Conservation (phyloP, 495 filamentous ascomycete species). For the Chlorociboria aeruginascens region DNA sequence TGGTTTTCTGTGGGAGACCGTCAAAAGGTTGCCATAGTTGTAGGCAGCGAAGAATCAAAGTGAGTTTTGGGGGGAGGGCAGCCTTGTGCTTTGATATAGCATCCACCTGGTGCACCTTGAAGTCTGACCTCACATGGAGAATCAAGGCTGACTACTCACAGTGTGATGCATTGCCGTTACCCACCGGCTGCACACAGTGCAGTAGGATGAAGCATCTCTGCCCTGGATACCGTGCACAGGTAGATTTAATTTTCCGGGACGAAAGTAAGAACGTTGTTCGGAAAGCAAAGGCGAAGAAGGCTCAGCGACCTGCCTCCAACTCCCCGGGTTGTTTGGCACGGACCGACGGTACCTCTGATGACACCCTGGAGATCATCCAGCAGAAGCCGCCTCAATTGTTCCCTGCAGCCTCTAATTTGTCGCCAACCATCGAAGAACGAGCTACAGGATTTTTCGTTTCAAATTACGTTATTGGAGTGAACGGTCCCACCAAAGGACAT, state of each 20-base stretch:
- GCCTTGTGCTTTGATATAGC: background rate
- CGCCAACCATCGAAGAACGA: constrained; percentile 24
- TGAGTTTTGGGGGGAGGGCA: constrained; percentile 7
- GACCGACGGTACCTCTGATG: background rate
- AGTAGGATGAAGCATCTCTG: constrained; percentile 47
- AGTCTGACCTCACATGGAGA: background rate
- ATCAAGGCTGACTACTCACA: constrained; percentile 14
- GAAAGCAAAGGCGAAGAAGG: constrained; percentile 39
- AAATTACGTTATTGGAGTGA: constrained; percentile 27
- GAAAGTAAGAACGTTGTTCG: constrained; percentile 56
- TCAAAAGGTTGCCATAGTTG: constrained; percentile 59
- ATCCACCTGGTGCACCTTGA: background rate
- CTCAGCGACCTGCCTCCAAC: constrained; percentile 11
- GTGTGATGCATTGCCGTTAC: constrained; percentile 56
- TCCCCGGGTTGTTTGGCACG: background rate
- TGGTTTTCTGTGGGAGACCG: constrained; percentile 62
- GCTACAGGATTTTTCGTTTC: constrained; percentile 31
- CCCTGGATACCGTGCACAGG: constrained; percentile 57
- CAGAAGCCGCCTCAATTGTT: constrained; percentile 1
- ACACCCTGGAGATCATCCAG: constrained; percentile 4
- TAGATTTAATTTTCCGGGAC: constrained; percentile 61
- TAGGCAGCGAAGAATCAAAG: constrained; percentile 37
- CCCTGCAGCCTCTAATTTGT: background rate
- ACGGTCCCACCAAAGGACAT: constrained; percentile 18
- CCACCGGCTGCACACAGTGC: constrained; percentile 57